Percentiles rank a stretch among this genome's conserved stretches.
Evolutionary conservation across 495 filamentous ascomycete species (phyloP).

Genomic region (Lasiosphaeria hispida): DNA sequence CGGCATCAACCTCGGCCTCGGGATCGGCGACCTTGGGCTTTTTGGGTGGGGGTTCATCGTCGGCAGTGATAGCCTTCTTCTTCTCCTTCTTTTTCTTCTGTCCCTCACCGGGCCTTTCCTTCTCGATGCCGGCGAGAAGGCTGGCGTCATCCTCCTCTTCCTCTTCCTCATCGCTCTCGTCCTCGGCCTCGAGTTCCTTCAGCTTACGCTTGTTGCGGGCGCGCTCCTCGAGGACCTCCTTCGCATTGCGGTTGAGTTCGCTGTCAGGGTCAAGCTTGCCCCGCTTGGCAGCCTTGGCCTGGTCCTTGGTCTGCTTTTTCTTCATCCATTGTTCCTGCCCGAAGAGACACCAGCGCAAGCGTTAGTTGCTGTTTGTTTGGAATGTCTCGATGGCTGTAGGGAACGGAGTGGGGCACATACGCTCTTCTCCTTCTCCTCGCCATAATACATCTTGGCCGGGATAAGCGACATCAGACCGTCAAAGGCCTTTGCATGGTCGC

Average conservation of each 20-base stretch:
- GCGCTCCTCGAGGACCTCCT: constrained; percentile 81
- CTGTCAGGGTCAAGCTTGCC: constrained; percentile 86
- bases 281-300: constrained; percentile 70
- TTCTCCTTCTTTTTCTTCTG: constrained; percentile 47
- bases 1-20: constrained; percentile 4
- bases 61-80: constrained; percentile 41
- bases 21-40: constrained; percentile 40
- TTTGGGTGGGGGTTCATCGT: constrained; percentile 43
- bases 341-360: constrained; percentile 18
- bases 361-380: constrained; percentile 9
- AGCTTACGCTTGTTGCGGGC: constrained; percentile 66
- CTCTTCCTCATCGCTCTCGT: constrained; percentile 31
- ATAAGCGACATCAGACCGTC: constrained; percentile 89
- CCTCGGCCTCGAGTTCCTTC: constrained; percentile 30
- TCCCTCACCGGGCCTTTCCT: constrained; percentile 55
- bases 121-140: constrained; percentile 40
- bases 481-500: constrained; percentile 81
- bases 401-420: constrained; percentile 54
- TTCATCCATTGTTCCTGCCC: constrained; percentile 77
- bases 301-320: constrained; percentile 84
- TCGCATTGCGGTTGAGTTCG: constrained; percentile 64
- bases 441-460: constrained; percentile 90
- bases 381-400: constrained; percentile 14
- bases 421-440: constrained; percentile 75
- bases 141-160: constrained; percentile 38